These are phyloP conservation scores for Neurospora sublineolata DNA, from an alignment of 495 filamentous ascomycete species.

Conservation along the genomic window DNA sequence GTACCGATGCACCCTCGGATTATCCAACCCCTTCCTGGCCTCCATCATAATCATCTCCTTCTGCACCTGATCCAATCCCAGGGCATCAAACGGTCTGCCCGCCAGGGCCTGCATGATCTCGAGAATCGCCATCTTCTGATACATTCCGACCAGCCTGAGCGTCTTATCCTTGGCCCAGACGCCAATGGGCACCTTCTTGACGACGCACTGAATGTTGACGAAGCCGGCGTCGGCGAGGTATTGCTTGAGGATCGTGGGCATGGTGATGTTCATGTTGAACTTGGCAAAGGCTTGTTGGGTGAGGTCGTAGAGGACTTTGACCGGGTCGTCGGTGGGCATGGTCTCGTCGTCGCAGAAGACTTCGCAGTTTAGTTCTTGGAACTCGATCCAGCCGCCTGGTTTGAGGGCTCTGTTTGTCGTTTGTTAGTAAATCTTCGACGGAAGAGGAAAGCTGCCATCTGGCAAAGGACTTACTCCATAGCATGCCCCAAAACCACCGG, in stretches of 20 bases:
- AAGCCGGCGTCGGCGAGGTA: conserved; percentile 45
- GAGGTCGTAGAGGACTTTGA: conserved; percentile 22
- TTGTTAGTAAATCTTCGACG: neutral
- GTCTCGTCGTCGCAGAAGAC: conserved; percentile 31
- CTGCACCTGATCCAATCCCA: conserved; percentile 22
- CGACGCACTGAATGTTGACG: conserved; percentile 40
- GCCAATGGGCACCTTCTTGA: conserved; percentile 44
- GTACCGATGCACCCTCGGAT: conserved; percentile 23
- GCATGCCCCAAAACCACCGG: conserved; percentile 25
- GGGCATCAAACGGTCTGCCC: conserved; percentile 35
- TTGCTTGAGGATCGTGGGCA: conserved; percentile 35
- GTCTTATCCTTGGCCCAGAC: conserved; percentile 44
- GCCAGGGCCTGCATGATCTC: conserved; percentile 41
- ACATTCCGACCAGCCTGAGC: conserved; percentile 44
- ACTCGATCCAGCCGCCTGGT: conserved; percentile 30
- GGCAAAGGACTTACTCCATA: conserved; percentile 20
- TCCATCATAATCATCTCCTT: conserved; percentile 19
- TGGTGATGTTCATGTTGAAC: conserved; percentile 33
- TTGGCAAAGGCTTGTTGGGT: conserved; percentile 18
- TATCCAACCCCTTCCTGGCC: conserved; percentile 19
- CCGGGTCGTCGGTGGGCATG: conserved; percentile 22
- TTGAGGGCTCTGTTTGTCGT: conserved; percentile 20
- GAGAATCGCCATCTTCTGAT: conserved; percentile 34
- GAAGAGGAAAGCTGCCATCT: neutral
- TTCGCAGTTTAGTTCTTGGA: conserved; percentile 31